Conservation (phyloP, 345 rosid species). For the Noccaea caerulescens region DNA sequence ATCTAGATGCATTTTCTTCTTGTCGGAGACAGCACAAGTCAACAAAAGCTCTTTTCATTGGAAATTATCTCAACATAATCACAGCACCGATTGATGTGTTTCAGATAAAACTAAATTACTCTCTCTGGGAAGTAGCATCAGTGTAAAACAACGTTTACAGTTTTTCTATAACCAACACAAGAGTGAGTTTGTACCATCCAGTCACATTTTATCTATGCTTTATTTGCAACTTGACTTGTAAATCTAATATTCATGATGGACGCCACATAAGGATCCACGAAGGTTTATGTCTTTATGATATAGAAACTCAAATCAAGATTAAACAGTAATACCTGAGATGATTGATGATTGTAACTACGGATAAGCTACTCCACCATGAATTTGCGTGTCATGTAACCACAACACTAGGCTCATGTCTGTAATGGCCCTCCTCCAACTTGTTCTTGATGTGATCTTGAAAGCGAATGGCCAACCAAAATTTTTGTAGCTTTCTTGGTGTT, state of each 20-base stretch:
- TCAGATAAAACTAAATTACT: background rate
- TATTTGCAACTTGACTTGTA: constrained; percentile 6
- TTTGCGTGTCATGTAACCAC: constrained; percentile 40
- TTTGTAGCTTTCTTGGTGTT: constrained; percentile 76
- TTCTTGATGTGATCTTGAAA: constrained; percentile 68
- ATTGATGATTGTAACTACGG: constrained; percentile 27
- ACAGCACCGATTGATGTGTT: background rate
- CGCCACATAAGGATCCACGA: constrained; percentile 13
- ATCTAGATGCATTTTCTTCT: constrained; percentile 33
- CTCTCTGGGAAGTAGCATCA: constrained; percentile 11
- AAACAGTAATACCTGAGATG: constrained; percentile 35
- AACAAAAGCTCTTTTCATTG: constrained; percentile 22
- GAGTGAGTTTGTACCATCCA: constrained; percentile 24
- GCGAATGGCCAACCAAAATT: constrained; percentile 69
- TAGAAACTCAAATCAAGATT: constrained; percentile 23
- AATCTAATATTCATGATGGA: background rate
- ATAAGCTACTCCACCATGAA: constrained; percentile 49
- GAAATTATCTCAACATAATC: constrained; percentile 16
- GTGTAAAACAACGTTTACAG: constrained; percentile 13
- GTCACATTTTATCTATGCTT: constrained; percentile 24
- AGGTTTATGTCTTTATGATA: background rate
- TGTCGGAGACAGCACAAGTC: constrained; percentile 42
- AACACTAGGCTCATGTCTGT: constrained; percentile 45
- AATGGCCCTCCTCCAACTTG: constrained; percentile 40
- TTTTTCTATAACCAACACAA: constrained; percentile 15